A percentile compares a stretch with the other conserved stretches of the same genome.
phyloP scores from a whole-genome alignment of 176 grass and related monocot species.

The Oryza meridionalis region DNA sequence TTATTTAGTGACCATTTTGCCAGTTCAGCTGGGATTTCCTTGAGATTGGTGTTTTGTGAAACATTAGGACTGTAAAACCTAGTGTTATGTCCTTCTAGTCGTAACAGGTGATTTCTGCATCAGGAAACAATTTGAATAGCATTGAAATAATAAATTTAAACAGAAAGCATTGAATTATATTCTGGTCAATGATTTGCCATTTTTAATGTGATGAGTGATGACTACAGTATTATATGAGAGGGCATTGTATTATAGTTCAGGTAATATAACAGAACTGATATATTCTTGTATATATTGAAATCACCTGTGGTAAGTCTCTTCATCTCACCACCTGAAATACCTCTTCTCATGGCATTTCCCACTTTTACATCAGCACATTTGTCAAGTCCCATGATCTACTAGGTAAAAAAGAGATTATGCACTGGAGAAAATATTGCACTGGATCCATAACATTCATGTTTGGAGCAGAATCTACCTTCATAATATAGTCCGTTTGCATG shows the following conservation, averaged over 20 bases:
- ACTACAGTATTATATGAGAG: not conserved
- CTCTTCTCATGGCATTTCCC: constrained; percentile 86
- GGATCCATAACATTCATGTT: not conserved
- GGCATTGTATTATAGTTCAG: not conserved
- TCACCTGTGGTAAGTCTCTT: constrained; percentile 88
- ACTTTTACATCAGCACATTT: constrained; percentile 71
- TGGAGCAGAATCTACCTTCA: constrained; percentile 67
- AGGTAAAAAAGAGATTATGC: constrained; percentile 16
- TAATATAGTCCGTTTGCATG: constrained; percentile 85
- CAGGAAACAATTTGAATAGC: not conserved
- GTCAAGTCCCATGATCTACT: constrained; percentile 92
- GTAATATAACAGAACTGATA: not conserved
- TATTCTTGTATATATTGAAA: not conserved
- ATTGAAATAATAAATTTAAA: not conserved
- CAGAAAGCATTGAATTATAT: not conserved
- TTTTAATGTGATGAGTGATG: not conserved
- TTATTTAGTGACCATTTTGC: not conserved
- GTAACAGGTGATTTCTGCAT: not conserved
- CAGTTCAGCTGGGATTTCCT: not conserved
- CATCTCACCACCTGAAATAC: constrained; percentile 94
- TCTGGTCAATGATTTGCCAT: not conserved
- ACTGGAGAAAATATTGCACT: not conserved
- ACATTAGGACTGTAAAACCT: not conserved
- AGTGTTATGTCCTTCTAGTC: not conserved
- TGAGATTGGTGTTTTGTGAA: not conserved